These are phyloP conservation scores for Xenoacremonium recifei DNA, from an alignment of 2,329 filamentous ascomycete genomes.

Conservation along the genomic window DNA sequence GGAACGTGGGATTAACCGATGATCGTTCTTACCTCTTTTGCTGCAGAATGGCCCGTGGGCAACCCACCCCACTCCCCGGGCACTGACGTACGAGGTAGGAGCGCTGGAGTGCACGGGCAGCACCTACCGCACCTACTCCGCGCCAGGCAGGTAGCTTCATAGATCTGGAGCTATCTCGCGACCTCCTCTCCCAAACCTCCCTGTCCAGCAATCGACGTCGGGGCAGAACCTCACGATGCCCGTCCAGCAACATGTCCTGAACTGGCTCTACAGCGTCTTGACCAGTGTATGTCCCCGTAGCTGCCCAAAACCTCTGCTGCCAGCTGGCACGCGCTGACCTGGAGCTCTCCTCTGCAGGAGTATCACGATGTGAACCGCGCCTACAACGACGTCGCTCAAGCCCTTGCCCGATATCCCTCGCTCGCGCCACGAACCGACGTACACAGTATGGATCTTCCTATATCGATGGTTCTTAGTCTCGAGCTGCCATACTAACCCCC, in stretches of 20 bases:
- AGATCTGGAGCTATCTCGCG: neutral
- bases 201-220: neutral
- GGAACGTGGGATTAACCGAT: too few species aligned
- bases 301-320: too few species aligned
- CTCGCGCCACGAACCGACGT: slow-evolving; percentile 88
- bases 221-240: slow-evolving; percentile 46
- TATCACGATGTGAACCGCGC: slow-evolving; percentile 91
- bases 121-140: too few species aligned
- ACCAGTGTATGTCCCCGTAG: slow-evolving; percentile 59
- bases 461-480: neutral
- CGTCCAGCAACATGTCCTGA: slow-evolving; percentile 85
- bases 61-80: too few species aligned
- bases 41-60: too few species aligned
- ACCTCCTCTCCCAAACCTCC: neutral
- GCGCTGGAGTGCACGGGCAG: too few species aligned
- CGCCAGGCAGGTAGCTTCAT: too few species aligned
- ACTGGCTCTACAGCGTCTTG: slow-evolving; percentile 92
- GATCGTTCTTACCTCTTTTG: too few species aligned
- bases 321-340: slow-evolving; percentile 2
- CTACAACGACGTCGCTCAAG: slow-evolving; percentile 86
- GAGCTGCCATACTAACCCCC: slow-evolving; percentile 7
- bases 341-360: slow-evolving; percentile 56
- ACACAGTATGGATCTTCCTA: slow-evolving; percentile 63
- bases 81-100: neutral
- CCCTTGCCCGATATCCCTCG: slow-evolving; percentile 75